phyloP scores from a whole-genome alignment of 768 basidiomycete genomes.

The Tylopilus plumbeoviolaceoides region DNA sequence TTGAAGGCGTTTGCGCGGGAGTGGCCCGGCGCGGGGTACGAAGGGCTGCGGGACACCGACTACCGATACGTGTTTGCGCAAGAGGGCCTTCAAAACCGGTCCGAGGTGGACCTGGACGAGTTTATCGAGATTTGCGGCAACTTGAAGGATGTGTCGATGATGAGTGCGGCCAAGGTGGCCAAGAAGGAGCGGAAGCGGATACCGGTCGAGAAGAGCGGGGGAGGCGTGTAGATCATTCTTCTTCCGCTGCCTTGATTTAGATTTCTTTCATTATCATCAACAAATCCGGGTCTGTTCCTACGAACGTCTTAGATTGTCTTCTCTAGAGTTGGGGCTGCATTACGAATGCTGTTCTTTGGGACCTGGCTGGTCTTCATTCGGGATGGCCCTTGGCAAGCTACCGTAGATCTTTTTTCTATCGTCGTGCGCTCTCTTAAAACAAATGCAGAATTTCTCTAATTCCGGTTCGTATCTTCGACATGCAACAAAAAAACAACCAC shows the following conservation, averaged over 20 bases:
- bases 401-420: no score
- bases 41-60: constrained; percentile 58
- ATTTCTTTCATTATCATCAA: neutral
- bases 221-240: constrained; percentile 21
- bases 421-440: neutral
- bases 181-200: constrained; percentile 44
- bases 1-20: constrained; percentile 40
- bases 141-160: constrained; percentile 61
- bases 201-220: constrained; percentile 38
- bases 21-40: constrained; percentile 46
- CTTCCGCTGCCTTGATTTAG: neutral
- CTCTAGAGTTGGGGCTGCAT: neutral
- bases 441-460: neutral
- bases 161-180: constrained; percentile 30
- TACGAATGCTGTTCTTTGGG: neutral
- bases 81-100: constrained; percentile 58
- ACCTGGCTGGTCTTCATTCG: neutral
- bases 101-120: constrained; percentile 72
- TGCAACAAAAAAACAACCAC: neutral
- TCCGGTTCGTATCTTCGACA: neutral
- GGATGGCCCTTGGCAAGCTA: neutral
- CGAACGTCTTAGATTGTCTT: neutral
- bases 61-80: no score
- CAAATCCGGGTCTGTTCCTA: neutral
- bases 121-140: constrained; percentile 85